Base-by-base conservation (phyloP, 208 protist species). In the Leishmania major region DNA sequence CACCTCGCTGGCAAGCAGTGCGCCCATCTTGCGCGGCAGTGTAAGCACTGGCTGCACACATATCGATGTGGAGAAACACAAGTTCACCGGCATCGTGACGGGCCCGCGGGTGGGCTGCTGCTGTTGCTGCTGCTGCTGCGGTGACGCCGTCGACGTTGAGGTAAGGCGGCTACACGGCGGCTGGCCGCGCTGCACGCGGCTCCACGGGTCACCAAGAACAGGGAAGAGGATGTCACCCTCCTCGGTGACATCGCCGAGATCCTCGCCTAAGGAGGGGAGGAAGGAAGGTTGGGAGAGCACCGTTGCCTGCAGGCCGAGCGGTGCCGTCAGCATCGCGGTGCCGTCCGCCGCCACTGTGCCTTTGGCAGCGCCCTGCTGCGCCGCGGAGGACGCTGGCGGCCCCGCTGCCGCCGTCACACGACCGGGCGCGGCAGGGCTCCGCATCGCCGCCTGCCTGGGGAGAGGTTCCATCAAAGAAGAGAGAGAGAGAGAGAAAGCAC, bases 191-290 rank as follows among this genome's bases (percentile, higher is more conserved):
- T 51, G 78, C 64, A 84, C 47, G 47, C 73, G 80, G 11, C 45
- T 55, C 71, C 76, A 82, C 79, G 83, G 84, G 75, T 88, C 80
- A 43, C 79, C 70, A 37, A 92, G 85, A 45, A 94, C 84, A 31
- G 88, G 78, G 59, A 92, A 93, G 13, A 96, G 84, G 69, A 96
- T 93, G 71, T 96, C 93, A 31, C 90, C 91, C 66, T 93, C 89
- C 77, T 96, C 93, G 7, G 87, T 78, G 40, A 85, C 4, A 43
- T 85, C 82, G 22, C 77, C 82, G 35, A 94, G 66, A 35, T 90
- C 88, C 17, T 88, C 84, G 28, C 70, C 66, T 0, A 86, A 57
- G 47, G 79, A 74, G 28, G 86, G 78, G 55, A 79, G 89, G 37
- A 92, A 90, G 53, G 84, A 78, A 17, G 91, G 89, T 67, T 86